phyloP scores from a whole-genome alignment of 805 yeast genomes.

The Scheffersomyces ergatensis region DNA sequence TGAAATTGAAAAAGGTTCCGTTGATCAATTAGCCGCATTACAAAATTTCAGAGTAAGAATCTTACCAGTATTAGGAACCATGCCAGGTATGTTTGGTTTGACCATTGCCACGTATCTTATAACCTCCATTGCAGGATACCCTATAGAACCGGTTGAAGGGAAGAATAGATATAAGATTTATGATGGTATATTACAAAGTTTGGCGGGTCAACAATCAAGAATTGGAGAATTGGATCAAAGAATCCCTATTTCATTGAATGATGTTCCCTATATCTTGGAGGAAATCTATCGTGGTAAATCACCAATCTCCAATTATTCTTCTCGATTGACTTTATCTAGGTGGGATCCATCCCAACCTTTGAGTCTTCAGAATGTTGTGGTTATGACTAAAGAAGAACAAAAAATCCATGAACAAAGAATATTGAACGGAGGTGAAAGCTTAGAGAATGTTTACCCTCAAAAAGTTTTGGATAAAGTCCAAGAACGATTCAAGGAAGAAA shows the following conservation, averaged over 20 bases:
- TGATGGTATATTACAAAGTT: constrained; percentile 76
- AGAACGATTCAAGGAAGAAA: constrained; percentile 72
- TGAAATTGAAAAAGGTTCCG: constrained; percentile 76
- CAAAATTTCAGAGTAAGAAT: constrained; percentile 91
- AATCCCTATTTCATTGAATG: constrained; percentile 69
- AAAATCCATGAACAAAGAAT: constrained; percentile 73
- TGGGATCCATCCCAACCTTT: constrained; percentile 77
- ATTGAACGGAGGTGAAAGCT: constrained; percentile 60
- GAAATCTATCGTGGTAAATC: constrained; percentile 94
- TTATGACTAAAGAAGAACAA: constrained; percentile 88
- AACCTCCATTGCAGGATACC: constrained; percentile 81
- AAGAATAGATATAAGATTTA: constrained; percentile 82
- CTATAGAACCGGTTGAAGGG: constrained; percentile 87
- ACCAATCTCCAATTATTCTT: constrained; percentile 78
- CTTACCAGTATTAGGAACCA: constrained; percentile 91
- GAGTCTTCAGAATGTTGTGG: constrained; percentile 74
- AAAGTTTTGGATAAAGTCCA: constrained; percentile 58
- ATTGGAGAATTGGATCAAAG: constrained; percentile 70
- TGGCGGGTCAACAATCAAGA: constrained; percentile 85
- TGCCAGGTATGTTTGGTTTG: constrained; percentile 96
- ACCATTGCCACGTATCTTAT: constrained; percentile 83
- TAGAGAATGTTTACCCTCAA: constrained; percentile 61
- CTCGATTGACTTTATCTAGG: constrained; percentile 73
- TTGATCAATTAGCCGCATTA: constrained; percentile 82
- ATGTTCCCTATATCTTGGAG: constrained; percentile 80